These are phyloP conservation scores for Botrytis paeoniae DNA, from an alignment of 2,329 filamentous ascomycete genomes.

Conservation along the genomic window DNA sequence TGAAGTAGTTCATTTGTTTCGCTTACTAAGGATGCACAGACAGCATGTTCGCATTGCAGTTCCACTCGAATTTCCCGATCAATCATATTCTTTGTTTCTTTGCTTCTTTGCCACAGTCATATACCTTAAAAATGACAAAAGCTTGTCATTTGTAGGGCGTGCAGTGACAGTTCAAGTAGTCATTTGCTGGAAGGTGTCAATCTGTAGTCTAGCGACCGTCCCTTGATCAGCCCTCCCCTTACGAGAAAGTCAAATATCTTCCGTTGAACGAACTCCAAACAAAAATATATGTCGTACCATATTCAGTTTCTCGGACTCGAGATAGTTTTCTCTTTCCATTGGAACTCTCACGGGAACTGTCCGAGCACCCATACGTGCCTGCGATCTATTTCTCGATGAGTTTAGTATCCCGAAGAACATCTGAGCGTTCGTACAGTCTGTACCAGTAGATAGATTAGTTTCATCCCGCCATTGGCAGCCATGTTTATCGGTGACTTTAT, in stretches of 20 bases:
- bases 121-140: not conserved
- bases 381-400: not conserved
- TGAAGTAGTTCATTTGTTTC: not conserved
- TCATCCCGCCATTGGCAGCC: not conserved
- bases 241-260: not conserved
- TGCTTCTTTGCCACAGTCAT: not conserved
- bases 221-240: not conserved
- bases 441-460: not conserved
- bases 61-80: not conserved
- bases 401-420: constrained; percentile 6
- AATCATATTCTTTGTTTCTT: not conserved
- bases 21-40: constrained; percentile 11
- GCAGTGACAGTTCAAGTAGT: not conserved
- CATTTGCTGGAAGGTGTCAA: not conserved
- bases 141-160: not conserved
- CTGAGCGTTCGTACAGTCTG: constrained; percentile 6
- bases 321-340: not conserved
- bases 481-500: not conserved
- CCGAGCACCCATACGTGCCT: not conserved
- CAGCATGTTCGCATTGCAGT: not conserved
- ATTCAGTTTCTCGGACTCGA: not conserved
- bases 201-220: not conserved
- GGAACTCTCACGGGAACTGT: not conserved
- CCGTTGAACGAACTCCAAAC: not conserved
- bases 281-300: not conserved